phyloP scores from a whole-genome alignment of 106 monocot genomes.

The Xerophyta viscosa region DNA sequence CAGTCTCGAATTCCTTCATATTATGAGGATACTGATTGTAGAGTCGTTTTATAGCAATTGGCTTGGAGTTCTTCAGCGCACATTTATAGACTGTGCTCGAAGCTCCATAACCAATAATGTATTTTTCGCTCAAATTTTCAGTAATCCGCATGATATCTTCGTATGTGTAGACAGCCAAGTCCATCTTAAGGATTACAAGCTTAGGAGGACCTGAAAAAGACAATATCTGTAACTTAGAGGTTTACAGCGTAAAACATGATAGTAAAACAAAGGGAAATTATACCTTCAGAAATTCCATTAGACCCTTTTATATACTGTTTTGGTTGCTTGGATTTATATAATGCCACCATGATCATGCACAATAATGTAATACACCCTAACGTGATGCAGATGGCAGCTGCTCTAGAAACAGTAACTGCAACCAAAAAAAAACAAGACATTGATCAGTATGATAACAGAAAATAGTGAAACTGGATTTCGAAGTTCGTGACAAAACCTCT shows the following conservation, averaged over 20 bases:
- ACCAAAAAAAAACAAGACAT: neutral
- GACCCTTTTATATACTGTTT: constrained; percentile 31
- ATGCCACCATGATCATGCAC: constrained; percentile 34
- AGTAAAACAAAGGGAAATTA: neutral
- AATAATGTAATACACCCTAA: constrained; percentile 47
- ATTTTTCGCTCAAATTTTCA: constrained; percentile 84
- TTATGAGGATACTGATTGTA: constrained; percentile 67
- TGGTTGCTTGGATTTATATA: constrained; percentile 50
- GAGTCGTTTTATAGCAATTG: constrained; percentile 75
- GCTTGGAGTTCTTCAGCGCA: constrained; percentile 60
- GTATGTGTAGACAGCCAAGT: constrained; percentile 84
- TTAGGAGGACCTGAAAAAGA: constrained; percentile 61
- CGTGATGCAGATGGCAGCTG: constrained; percentile 43
- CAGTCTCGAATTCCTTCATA: constrained; percentile 82
- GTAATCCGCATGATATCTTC: constrained; percentile 89
- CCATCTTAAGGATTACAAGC: constrained; percentile 87
- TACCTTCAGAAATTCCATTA: constrained; percentile 32
- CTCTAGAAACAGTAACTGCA: constrained; percentile 46
- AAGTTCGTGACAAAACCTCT: constrained; percentile 34
- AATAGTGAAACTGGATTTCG: neutral
- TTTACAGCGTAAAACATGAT: neutral
- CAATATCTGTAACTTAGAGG: too few relatives aligned
- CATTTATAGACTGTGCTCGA: constrained; percentile 95
- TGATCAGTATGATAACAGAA: neutral
- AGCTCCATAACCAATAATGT: constrained; percentile 84